Percentiles rank a stretch among this genome's conserved stretches.
These are phyloP conservation scores for Pseudomicrostroma phylloplanum DNA, from an alignment of 1,284 basidiomycete species.

Conservation along the genomic window DNA sequence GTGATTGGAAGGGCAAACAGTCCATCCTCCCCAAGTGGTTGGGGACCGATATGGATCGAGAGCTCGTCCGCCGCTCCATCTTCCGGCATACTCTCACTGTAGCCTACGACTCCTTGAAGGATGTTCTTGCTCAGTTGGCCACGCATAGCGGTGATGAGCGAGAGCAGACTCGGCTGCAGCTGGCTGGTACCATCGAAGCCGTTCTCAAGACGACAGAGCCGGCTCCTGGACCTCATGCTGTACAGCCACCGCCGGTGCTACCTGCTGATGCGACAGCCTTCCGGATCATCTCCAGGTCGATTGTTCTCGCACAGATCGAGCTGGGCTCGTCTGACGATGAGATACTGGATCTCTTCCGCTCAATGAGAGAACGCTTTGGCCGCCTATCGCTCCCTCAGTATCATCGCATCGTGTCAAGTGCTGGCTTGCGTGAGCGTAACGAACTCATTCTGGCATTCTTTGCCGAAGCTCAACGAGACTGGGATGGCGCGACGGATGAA, in stretches of 20 bases:
- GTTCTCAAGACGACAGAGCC: background rate
- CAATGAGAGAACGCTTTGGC: slow-evolving; percentile 8
- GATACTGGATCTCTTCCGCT: background rate
- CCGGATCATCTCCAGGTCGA: background rate
- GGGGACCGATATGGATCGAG: background rate
- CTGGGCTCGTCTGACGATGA: background rate
- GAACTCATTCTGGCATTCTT: slow-evolving; percentile 19
- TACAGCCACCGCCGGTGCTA: background rate
- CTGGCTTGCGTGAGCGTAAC: slow-evolving; percentile 16
- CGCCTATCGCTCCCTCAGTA: slow-evolving; percentile 18
- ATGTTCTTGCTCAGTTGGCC: background rate
- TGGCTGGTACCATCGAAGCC: background rate
- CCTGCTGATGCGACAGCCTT: background rate
- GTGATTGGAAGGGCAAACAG: background rate
- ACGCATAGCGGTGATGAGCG: background rate
- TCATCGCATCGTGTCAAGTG: slow-evolving; percentile 17
- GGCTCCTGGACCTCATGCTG: too few species aligned
- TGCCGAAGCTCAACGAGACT: slow-evolving; percentile 14
- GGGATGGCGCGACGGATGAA: slow-evolving; percentile 17
- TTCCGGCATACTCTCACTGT: background rate
- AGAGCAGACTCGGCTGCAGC: background rate
- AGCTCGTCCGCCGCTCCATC: background rate
- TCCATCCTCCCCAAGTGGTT: background rate
- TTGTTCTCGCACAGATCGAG: background rate
- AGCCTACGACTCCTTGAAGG: background rate